Base-by-base conservation (phyloP, 768 basidiomycete genomes). In the Xerocomus brunneocitrinus region DNA sequence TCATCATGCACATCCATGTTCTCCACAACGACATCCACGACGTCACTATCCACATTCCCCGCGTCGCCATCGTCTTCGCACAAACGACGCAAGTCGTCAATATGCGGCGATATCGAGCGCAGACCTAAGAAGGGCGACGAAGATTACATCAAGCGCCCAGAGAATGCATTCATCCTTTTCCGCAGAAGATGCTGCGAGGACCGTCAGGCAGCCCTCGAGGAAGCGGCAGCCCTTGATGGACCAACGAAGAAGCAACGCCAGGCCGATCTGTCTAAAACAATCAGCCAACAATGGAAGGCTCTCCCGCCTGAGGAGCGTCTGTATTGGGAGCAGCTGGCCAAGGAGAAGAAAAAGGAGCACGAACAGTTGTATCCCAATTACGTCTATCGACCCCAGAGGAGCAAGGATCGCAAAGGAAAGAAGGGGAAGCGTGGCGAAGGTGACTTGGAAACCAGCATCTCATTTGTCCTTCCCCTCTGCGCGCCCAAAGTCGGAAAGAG, bases 151-250 rank as follows among this genome's bases (percentile, higher is more conserved):
- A 89, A 89, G 70, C 82, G 88, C 40, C 88, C 87, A 2, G 85
- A 88, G 72, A 89, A 90, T 63, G 88, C 88, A 8, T 90, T 90
- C 75, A 90, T 90, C 67, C 78, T 90, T 51, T 90, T 90, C 79
- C 81, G 88, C 50, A 79, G 87, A 61, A 82, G 85, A 62, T 87
- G 84, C 71, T 87, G 84, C 70, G 83, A 86, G 69, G 84, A 87
- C 47, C 80, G 83, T 32, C 82, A 85, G 67, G 72, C 74, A 13
- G 77, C 78, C 42, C 74, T 72, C 50, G 80, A 80, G 46, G 81
- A 81, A 48, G 77, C 72, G 3, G 62, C 69, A 16, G 54, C 53
- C 0, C 44, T 64, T 24, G 63, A 65, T 39, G 61, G 70, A 2
- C 76, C 80, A 5, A 67, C 78, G 13, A 89, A 87, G 81, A 88